phyloP scores from a whole-genome alignment of 768 basidiomycete genomes.

The Mycena kentingensis region DNA sequence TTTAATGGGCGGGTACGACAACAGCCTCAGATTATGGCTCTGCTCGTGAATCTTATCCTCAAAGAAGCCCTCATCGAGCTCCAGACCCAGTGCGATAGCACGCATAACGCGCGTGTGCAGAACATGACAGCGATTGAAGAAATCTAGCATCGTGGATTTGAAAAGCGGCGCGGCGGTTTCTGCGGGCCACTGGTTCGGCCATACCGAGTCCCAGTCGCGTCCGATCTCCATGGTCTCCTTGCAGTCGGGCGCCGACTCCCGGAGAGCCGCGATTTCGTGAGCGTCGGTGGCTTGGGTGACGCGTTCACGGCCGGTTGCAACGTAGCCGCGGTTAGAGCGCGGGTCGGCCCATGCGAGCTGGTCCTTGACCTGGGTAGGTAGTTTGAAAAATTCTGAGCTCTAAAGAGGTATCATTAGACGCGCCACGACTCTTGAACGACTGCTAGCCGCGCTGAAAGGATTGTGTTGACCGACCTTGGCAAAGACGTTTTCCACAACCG shows the following conservation, averaged over 20 bases:
- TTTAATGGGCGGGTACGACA: slow-evolving; percentile 81
- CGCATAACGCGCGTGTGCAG: slow-evolving; percentile 79
- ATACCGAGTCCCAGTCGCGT: slow-evolving; percentile 74
- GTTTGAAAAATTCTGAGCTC: slow-evolving; percentile 76
- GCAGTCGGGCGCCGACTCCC: slow-evolving; percentile 75
- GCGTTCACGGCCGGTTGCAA: slow-evolving; percentile 77
- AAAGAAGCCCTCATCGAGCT: slow-evolving; percentile 73
- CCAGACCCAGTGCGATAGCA: slow-evolving; percentile 80
- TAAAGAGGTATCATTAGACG: slow-evolving; percentile 32
- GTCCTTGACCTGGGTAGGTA: slow-evolving; percentile 63
- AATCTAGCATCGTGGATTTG: slow-evolving; percentile 71
- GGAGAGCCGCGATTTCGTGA: slow-evolving; percentile 70
- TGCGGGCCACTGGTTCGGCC: slow-evolving; percentile 81
- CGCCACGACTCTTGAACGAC: too few relatives aligned
- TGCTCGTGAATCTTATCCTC: slow-evolving; percentile 74
- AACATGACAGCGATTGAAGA: slow-evolving; percentile 71
- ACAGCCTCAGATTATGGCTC: slow-evolving; percentile 76
- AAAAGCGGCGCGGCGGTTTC: slow-evolving; percentile 65
- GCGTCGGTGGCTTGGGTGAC: slow-evolving; percentile 74
- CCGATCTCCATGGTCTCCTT: slow-evolving; percentile 92
- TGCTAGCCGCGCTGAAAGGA: too few relatives aligned
- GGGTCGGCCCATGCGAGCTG: slow-evolving; percentile 83
- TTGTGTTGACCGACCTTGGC: slow-evolving; percentile 48
- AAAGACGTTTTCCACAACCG: slow-evolving; percentile 61
- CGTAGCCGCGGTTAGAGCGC: slow-evolving; percentile 83